Base-by-base conservation (phyloP, 257 asterid species). In the Nicotiana otophora region DNA sequence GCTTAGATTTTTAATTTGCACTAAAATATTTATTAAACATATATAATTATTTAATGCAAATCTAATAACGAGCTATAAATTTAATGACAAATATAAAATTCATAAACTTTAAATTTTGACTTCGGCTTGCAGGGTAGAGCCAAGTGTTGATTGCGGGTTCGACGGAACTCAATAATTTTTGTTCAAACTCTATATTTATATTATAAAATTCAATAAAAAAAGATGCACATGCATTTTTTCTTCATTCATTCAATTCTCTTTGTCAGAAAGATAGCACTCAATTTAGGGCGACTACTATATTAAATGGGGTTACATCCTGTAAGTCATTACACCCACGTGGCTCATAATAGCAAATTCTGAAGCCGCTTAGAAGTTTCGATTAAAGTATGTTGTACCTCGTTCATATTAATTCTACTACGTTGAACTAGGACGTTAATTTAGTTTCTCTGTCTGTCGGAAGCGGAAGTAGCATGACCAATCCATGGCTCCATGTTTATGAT, bases 311-410 rank as follows among this genome's bases (percentile, higher is more conserved):
- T 48, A 46, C 57, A 61, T 46, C 19, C 16, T 33, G 39, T 11
- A 7, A n/a, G 75, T 58, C 60, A 62, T 20, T 63, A 63, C 9
- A 80, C 39, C 60, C 77, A 61, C 61, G 48, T 42, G 83, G 63
- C 7, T 42, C 42, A 63, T 42, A 36, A 31, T 31, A 78, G 20
- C 3, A 36, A 54, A 53, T 39, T 42, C 10, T 7, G 82, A 80
- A 80, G 46, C 74, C 63, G 12, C 77, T 20, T 33, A n/a, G n/a
- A 63, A 80, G 34, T 63, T 80, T 80, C 83, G 5, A 16, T 36
- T 30, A 4, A 77, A 30, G 61, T 20, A 61, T 12, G 3, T 74
- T 48, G 39, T 26, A 74, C 62, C 78, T 42, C n/a, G 20, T 70
- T 42, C 60, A 20, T 57, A 20, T 20, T 70, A 31, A 42, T 23